Percentiles rank a stretch among this genome's conserved stretches.
Evolutionary conservation across 495 filamentous ascomycete species (phyloP).

Genomic region (Neurospora discreta): DNA sequence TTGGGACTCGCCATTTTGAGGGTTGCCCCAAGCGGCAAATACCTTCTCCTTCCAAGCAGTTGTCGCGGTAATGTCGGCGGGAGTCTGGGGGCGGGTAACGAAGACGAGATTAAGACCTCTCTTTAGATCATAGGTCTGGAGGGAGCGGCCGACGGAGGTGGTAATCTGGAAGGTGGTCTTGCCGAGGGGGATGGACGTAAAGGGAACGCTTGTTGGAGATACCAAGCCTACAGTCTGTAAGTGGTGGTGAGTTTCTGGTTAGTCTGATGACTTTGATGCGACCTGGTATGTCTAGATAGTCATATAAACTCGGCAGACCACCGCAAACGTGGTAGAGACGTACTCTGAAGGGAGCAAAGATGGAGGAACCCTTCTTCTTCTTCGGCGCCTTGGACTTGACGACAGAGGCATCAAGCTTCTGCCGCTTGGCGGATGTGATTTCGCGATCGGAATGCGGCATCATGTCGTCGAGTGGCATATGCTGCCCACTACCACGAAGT

Average conservation of each 20-base stretch:
- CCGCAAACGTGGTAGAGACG: conserved; percentile 18
- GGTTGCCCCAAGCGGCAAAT: conserved; percentile 73
- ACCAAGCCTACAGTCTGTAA: conserved; percentile 80
- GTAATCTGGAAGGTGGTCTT: conserved; percentile 96
- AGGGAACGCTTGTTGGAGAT: conserved; percentile 79
- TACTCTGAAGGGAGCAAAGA: conserved; percentile 90
- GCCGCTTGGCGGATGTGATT: conserved; percentile 52
- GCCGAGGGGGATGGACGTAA: conserved; percentile 76
- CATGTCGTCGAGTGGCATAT: conserved; percentile 5
- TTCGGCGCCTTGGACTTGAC: conserved; percentile 20
- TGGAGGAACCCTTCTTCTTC: conserved; percentile 45
- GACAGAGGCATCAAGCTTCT: conserved; percentile 40
- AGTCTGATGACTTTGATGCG: not conserved
- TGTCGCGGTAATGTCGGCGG: conserved; percentile 73
- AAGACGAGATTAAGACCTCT: conserved; percentile 85
- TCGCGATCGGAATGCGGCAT: conserved; percentile 43
- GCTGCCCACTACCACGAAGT: not conserved
- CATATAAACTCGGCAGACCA: not conserved
- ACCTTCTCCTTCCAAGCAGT: conserved; percentile 78
- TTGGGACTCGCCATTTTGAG: conserved; percentile 34
- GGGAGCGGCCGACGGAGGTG: conserved; percentile 75
- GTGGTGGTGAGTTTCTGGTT: not conserved
- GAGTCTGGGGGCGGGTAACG: conserved; percentile 80
- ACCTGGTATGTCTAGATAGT: not conserved
- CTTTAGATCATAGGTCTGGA: conserved; percentile 91